Evolutionary conservation across 2,329 filamentous ascomycete genomes (phyloP), one percentile per base, ranked within the genome.

Genomic region (Herpotrichia juniperi): DNA sequence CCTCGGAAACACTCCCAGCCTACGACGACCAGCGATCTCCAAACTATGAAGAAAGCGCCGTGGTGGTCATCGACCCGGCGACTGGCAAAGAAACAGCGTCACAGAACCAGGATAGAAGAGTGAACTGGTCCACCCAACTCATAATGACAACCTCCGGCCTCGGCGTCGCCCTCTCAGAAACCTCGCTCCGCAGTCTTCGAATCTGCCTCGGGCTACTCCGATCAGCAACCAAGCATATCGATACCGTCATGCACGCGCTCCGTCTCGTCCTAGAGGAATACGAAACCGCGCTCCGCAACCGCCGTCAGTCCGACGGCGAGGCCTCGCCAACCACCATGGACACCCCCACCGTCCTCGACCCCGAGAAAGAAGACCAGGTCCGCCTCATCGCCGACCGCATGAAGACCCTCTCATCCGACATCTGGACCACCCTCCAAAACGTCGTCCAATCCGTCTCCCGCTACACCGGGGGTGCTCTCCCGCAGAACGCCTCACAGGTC

Each of bases 101-200:
- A 40, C 56, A 51, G 43, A 42, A 43, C 3, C 66, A 71, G 39
- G 67, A 72, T 53, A 63, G 70, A 39, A 69, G 74, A 22, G 80
- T 66, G 10, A 81, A 79, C 34, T 96, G 92, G 91, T 90, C 90
- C 55, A 90, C 89, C 10, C 87, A 92, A 12, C 79, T 97, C 16
- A 89, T 96, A 60, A 90, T 96, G 71, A 93, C 91, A 4, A 97
- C 93, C 0, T 96, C 92, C 0, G 93, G 92, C 0, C 82, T 97
- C 1, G 92, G 92, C 57, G 88, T 96, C 14, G 92, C 94, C 1
- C 91, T 99, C 83, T 96, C 89, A 64, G 89, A 96, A 16, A 89
- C 94, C 66, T 96, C 91, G 19, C 78, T 97, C 8, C 85, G 87
- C 46, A 94, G 89, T 55, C 78, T 99, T 35, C 91, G 90, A 63